Evolutionary conservation across 1,139 yeast species (phyloP), one percentile per base, ranked within the genome.

Genomic region (Candida sojae): DNA sequence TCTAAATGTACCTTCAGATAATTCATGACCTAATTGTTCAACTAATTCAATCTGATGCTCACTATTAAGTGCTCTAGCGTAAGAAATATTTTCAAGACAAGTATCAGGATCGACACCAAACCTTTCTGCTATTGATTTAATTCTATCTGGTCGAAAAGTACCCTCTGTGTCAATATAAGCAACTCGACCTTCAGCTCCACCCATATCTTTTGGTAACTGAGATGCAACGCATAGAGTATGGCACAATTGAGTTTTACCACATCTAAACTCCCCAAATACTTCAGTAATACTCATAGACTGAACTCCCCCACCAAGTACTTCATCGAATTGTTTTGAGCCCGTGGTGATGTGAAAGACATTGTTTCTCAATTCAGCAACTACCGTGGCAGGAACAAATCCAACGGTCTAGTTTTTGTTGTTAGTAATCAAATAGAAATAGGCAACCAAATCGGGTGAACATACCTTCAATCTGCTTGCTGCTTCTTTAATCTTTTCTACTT

Each of bases 131-230:
- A 82, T 82, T 38, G 79, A 71, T 48, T 65, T 69, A 46, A 82
- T 79, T 60, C 86, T 70, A 50, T 79, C 84, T 0, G 84, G 84
- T 47, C 84, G 70, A 49, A 80, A 80, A 1, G 84, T 80, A 5
- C 85, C 86, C 57, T 82, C 86, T 0, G 85, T 80, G 55, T 80
- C 86, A 52, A 82, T 77, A 54, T 72, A 81, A 1, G 84, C 85
- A 1, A 79, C 84, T 62, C 80, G 80, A 0, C 86, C 86, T 57
- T 80, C 85, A 1, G 77, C 84, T 2, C 86, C 86, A 5, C 86
- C 86, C 66, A 76, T 61, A 4, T 67, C 68, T 47, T 63, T 72
- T 6, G 85, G 83, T 39, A 82, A 59, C 56, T 82, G 87, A 2
- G 84, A 71, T 1, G 85, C 76, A 2, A 82, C 84, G 60, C 86